Evolutionary conservation across 768 basidiomycete species (phyloP).

Genomic region (Trametes meyenii): DNA sequence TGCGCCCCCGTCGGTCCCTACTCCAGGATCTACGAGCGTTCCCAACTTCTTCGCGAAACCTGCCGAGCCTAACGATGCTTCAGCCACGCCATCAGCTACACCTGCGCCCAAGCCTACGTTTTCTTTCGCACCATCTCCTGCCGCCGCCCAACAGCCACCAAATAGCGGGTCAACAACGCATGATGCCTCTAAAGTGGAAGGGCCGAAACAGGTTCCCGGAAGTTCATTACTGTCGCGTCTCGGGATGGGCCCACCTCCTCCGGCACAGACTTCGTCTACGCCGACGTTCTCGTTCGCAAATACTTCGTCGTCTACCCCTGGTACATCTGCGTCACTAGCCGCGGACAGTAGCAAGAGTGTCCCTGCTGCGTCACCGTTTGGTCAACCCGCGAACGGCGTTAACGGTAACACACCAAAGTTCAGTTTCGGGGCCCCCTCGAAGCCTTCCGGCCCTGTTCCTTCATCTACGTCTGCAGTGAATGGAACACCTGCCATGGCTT

Average conservation of each 20-base stretch:
- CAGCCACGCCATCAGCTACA: conserved; percentile 12
- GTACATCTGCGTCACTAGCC: background rate
- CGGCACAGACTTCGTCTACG: background rate
- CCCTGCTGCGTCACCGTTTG: conserved; percentile 7
- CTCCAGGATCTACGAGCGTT: conserved; percentile 5
- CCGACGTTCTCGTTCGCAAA: conserved; percentile 13
- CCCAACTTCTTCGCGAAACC: conserved; percentile 39
- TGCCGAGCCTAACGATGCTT: conserved; percentile 15
- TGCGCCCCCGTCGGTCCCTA: conserved; percentile 11
- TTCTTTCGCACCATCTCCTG: conserved; percentile 4
- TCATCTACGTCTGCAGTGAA: conserved; percentile 1
- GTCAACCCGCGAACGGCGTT: background rate
- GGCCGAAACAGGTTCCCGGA: conserved; percentile 5
- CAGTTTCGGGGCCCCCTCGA: conserved; percentile 16
- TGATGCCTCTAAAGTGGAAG: conserved; percentile 3
- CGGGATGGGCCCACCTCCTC: conserved; percentile 17
- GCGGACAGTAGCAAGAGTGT: background rate
- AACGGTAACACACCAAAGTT: conserved; percentile 18
- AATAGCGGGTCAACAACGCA: background rate
- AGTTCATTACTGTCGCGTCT: conserved; percentile 21
- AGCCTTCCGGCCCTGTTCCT: background rate
- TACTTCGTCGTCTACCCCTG: background rate
- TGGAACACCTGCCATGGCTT: background rate
- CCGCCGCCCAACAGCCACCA: background rate
- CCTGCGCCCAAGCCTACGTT: conserved; percentile 16